Evolutionary conservation across 345 rosid genomes (phyloP), one percentile per base, ranked within the genome.

Genomic region (Fremontodendron californicum): DNA sequence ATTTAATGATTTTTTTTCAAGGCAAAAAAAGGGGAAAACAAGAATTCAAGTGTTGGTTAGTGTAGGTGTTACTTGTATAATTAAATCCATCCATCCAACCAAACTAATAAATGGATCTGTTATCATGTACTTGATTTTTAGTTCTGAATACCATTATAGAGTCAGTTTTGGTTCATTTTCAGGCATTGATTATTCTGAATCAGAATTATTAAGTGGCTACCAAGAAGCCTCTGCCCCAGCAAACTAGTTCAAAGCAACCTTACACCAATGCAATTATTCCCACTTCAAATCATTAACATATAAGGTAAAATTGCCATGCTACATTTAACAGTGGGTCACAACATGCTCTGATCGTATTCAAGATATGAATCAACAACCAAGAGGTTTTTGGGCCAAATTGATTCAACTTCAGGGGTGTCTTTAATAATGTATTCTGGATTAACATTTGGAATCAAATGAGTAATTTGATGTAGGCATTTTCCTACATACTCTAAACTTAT

Each of bases 121-220:
- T n/a, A 5, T 19, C 21, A 4, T 51, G 21, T 52, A 52, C 58
- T 54, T n/a, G 27, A 21, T 21, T 54, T 6, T 8, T 52, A 19
- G 58, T 54, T n/a, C 12, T 52, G n/a, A 54, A 54, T n/a, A 54
- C 27, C 60, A 54, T 54, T 9, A 57, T 57, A 1, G 9, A 31
- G 9, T 61, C 65, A 61, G 65, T 61, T 29, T 61, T 61, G 65
- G 65, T 61, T 61, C 39, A 29, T 61, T 60, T 61, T 61, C 65
- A 29, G n/a, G 65, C 65, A 61, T 61, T 61, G 39, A 29, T 61
- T 61, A 39, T 13, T 31, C 64, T 61, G 39, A 61, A 61, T 29
- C 65, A 61, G 39, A 61, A 61, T 29, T 15, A 29, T 29, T 29
- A 13, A 60, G 65, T 62, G 67, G 67, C 67, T 62, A 31, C n/a